These are phyloP conservation scores for Penicillium capsulatum DNA, from an alignment of 2,329 filamentous ascomycete species.

Conservation along the genomic window DNA sequence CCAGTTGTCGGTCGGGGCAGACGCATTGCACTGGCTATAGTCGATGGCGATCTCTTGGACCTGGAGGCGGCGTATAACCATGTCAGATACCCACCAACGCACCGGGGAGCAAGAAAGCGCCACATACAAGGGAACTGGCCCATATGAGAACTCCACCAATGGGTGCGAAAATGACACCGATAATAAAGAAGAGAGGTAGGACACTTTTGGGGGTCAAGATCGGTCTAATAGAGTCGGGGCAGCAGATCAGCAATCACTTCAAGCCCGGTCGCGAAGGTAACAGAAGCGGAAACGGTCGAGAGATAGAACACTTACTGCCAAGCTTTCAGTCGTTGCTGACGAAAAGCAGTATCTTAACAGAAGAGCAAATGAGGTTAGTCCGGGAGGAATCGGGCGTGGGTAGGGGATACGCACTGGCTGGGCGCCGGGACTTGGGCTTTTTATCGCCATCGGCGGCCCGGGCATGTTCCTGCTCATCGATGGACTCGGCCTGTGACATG, in stretches of 20 bases:
- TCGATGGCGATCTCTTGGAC: slow-evolving; percentile 89
- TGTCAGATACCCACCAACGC: neutral
- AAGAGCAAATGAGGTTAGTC: slow-evolving; percentile 12
- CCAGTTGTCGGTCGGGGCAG: slow-evolving; percentile 49
- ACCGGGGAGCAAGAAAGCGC: neutral
- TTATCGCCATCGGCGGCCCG: slow-evolving; percentile 50
- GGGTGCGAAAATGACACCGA: slow-evolving; percentile 88
- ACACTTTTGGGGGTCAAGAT: slow-evolving; percentile 95
- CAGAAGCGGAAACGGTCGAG: too few relatives aligned
- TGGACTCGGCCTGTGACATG: slow-evolving; percentile 46
- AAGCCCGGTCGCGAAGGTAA: too few relatives aligned
- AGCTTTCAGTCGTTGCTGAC: slow-evolving; percentile 94
- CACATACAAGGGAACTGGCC: slow-evolving; percentile 70
- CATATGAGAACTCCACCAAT: slow-evolving; percentile 84
- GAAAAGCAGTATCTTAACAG: slow-evolving; percentile 79
- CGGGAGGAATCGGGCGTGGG: slow-evolving; percentile 1
- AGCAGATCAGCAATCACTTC: slow-evolving; percentile 6
- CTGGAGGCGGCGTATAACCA: slow-evolving; percentile 42
- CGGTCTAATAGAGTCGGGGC: slow-evolving; percentile 55
- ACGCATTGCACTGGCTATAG: slow-evolving; percentile 70
- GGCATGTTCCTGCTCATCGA: slow-evolving; percentile 43
- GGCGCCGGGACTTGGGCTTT: slow-evolving; percentile 86
- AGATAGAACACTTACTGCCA: slow-evolving; percentile 70
- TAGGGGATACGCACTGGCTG: slow-evolving; percentile 63
- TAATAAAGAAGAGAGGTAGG: slow-evolving; percentile 81